Percentiles rank a stretch among this genome's conserved stretches.
phyloP scores from a whole-genome alignment of 441 rosid species.

The Arabidopsis lyrata region DNA sequence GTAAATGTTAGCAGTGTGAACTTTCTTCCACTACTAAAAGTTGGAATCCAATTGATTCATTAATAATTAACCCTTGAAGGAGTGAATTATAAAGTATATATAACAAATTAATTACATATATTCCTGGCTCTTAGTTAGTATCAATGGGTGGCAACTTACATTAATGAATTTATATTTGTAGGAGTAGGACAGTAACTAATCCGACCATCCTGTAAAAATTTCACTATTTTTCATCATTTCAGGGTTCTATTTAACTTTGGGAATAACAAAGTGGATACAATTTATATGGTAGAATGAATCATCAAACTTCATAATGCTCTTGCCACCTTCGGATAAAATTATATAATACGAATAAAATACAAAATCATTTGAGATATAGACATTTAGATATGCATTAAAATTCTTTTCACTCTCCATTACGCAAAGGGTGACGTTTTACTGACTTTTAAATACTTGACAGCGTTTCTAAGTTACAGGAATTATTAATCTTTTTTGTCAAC shows the following conservation, averaged over 20 bases:
- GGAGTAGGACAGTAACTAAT: slow-evolving; percentile 19
- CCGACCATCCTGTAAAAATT: slow-evolving; percentile 16
- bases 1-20: background rate
- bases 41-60: slow-evolving; percentile 23
- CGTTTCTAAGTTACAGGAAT: background rate
- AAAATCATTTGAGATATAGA: background rate
- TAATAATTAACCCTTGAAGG: background rate
- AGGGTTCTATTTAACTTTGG: background rate
- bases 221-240: slow-evolving; percentile 27
- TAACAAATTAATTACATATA: slow-evolving; percentile 4
- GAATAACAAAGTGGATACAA: slow-evolving; percentile 1
- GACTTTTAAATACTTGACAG: background rate
- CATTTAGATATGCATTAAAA: background rate
- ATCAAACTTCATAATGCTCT: slow-evolving; percentile 19
- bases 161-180: background rate
- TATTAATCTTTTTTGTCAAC: too few relatives aligned
- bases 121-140: slow-evolving; percentile 21
- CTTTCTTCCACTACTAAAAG: slow-evolving; percentile 35
- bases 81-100: background rate
- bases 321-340: slow-evolving; percentile 10
- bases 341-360: slow-evolving; percentile 1
- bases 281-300: slow-evolving; percentile 7
- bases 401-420: background rate
- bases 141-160: slow-evolving; percentile 15
- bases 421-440: background rate